Base-by-base conservation (phyloP, 495 filamentous ascomycete genomes). In the Neurospora sp. region DNA sequence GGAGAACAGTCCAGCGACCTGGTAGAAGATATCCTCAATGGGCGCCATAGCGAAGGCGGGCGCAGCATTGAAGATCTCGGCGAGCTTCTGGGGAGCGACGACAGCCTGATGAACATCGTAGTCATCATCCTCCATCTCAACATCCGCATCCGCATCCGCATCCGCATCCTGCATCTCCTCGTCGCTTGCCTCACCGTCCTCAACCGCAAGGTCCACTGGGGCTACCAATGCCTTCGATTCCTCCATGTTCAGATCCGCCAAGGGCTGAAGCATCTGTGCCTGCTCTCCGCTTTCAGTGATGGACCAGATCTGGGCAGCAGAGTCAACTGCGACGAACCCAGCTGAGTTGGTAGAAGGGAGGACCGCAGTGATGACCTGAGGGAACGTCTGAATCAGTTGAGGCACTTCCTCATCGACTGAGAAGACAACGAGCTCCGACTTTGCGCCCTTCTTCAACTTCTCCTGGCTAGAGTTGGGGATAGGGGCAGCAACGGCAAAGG, bases 1-100 rank as follows among this genome's bases (percentile, higher is more conserved):
- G 8, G 84, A 83, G 76, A 88, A 89, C 70, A 92, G 75, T 12
- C 82, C 85, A 1, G 89, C 89, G 20, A 97, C 91, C 71, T 89
- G 88, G 74, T 90, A 87, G 78, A 97, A 96, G 76, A 96, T 83
- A 70, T 93, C 90, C 70, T 88, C 87, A 53, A 96, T 89, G 45
- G 92, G 88, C 38, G 93, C 92, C 81, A 96, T 85, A 10, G 91
- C 90, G 81, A 90, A 93, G 8, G 92, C 86, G 35, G 92, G 90
- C 2, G 87, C 89, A 40, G 86, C 85, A 71, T 93, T 89, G 79
- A 97, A 96, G 9, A 96, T 86, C 73, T 88, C 85, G 14, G 91
- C 86, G 69, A 97, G 81, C 73, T 88, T 88, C 76, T 93, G 89
- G 47, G 85, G 84, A 39, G 89, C 82, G 31, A 92, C 86, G 31